A percentile compares a stretch with the other conserved stretches of the same genome.
Evolutionary conservation across 495 filamentous ascomycete genomes (phyloP).

Genomic region (Parathielavia appendiculata): DNA sequence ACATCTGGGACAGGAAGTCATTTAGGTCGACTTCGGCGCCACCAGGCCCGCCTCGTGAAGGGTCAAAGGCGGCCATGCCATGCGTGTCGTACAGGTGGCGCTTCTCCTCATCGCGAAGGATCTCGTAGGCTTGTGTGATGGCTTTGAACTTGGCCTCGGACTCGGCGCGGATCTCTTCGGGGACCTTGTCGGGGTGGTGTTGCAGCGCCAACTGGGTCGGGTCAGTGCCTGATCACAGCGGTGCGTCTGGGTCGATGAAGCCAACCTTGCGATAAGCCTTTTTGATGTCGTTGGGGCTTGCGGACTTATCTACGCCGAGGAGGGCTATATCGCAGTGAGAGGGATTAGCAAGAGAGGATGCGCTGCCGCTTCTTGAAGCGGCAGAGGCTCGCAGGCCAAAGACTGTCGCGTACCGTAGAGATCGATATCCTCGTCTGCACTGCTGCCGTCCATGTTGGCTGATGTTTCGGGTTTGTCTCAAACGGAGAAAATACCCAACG

Average conservation of each 20-base stretch:
- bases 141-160: slow-evolving; percentile 89
- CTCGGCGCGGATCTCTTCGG: slow-evolving; percentile 73
- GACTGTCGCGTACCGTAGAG: slow-evolving; percentile 56
- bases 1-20: slow-evolving; percentile 91
- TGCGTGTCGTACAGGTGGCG: slow-evolving; percentile 86
- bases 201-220: slow-evolving; percentile 68
- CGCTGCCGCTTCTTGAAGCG: not conserved
- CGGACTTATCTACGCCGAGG: slow-evolving; percentile 63
- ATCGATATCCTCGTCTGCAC: slow-evolving; percentile 50
- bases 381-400: not conserved
- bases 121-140: slow-evolving; percentile 91
- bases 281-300: slow-evolving; percentile 81
- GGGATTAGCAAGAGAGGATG: slow-evolving; percentile 8
- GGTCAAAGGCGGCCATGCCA: slow-evolving; percentile 91
- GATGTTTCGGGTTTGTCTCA: slow-evolving; percentile 7
- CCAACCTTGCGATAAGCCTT: slow-evolving; percentile 94
- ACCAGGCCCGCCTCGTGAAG: slow-evolving; percentile 58
- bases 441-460: slow-evolving; percentile 37
- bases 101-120: slow-evolving; percentile 93
- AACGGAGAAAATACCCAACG: not conserved
- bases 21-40: slow-evolving; percentile 74
- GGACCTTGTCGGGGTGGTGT: slow-evolving; percentile 93
- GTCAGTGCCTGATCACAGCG: slow-evolving; percentile 13
- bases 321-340: slow-evolving; percentile 49
- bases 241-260: slow-evolving; percentile 5